Evolutionary conservation across 768 basidiomycete genomes (phyloP).

Genomic region (Neoboletus subvelutipes): DNA sequence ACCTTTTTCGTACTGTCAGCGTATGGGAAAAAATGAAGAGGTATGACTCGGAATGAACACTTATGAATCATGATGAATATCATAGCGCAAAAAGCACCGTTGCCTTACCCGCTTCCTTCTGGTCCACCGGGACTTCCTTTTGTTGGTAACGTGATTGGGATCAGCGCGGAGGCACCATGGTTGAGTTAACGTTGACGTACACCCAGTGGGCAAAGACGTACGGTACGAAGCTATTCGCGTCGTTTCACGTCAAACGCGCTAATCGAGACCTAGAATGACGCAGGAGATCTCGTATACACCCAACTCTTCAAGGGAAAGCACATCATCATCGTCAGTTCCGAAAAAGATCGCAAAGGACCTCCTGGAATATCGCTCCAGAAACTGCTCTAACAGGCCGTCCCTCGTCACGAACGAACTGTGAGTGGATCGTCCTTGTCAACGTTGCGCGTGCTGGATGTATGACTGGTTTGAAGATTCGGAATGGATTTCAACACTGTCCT

Average conservation of each 20-base stretch:
- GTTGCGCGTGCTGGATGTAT: background rate
- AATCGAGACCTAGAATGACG: background rate
- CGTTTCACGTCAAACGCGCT: background rate
- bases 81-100: background rate
- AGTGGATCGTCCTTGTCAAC: background rate
- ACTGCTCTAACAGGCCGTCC: slow-evolving; percentile 51
- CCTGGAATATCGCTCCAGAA: slow-evolving; percentile 43
- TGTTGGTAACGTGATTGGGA: slow-evolving; percentile 38
- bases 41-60: slow-evolving; percentile 3
- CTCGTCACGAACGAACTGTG: slow-evolving; percentile 18
- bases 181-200: slow-evolving; percentile 34
- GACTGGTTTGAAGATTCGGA: slow-evolving; percentile 6
- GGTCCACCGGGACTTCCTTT: slow-evolving; percentile 37
- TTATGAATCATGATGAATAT: background rate
- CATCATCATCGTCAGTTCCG: slow-evolving; percentile 45
- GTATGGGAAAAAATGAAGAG: slow-evolving; percentile 9
- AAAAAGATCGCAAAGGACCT: slow-evolving; percentile 43
- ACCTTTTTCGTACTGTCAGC: background rate
- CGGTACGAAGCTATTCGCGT: slow-evolving; percentile 15
- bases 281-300: slow-evolving; percentile 47
- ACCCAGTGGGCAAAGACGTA: slow-evolving; percentile 37
- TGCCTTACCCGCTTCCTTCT: slow-evolving; percentile 28
- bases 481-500: slow-evolving; percentile 18
- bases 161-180: slow-evolving; percentile 34
- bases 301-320: slow-evolving; percentile 44